Evolutionary conservation across 495 filamentous ascomycete species (phyloP), one percentile per base, ranked within the genome.

Genomic region (Articulospora tetracladia): DNA sequence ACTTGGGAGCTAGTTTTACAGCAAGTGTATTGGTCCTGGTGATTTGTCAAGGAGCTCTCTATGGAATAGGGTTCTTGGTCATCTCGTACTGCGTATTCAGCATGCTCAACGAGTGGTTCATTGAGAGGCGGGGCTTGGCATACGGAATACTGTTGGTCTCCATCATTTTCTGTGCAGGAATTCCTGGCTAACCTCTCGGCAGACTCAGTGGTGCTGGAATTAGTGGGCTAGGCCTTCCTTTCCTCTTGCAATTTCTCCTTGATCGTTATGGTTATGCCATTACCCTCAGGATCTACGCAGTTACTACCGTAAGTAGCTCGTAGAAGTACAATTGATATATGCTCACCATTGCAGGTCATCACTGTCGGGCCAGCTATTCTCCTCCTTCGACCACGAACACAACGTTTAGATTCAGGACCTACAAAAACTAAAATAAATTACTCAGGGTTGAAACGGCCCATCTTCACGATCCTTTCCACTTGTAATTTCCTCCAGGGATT

Each of bases 31-130:
- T 67, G 11, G 72, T 77, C 12, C 67, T 86, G 15, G 74, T 85
- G 27, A 47, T 75, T 4, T 79, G 78, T 0, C 81, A 86, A 66
- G 83, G 82, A 41, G 62, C 83, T 13, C 47, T 83, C 12, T 84
- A 78, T 66, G 77, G 73, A 27, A 53, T 83, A 15, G 80, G 79
- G 26, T 77, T 77, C 8, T 60, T 69, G 12, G 61, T 81, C 46
- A 68, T 75, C 27, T 84, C 81, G 68, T 72, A 70, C 23, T 79
- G 77, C 1, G 72, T 74, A 47, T 70, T 83, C 58, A 68, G 77
- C 32, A 79, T 77, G 64, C 57, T 86, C 11, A 79, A 84, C 58
- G 79, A 85, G 62, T 86, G 82, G 81, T 85, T 85, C 66, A 69
- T 79, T 23, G 55, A 63, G 24, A 66, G 75, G 28, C 77, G 78